Evolutionary conservation across 2,329 filamentous ascomycete genomes (phyloP), one percentile per base, ranked within the genome.

Genomic region (Helotiales sp.): DNA sequence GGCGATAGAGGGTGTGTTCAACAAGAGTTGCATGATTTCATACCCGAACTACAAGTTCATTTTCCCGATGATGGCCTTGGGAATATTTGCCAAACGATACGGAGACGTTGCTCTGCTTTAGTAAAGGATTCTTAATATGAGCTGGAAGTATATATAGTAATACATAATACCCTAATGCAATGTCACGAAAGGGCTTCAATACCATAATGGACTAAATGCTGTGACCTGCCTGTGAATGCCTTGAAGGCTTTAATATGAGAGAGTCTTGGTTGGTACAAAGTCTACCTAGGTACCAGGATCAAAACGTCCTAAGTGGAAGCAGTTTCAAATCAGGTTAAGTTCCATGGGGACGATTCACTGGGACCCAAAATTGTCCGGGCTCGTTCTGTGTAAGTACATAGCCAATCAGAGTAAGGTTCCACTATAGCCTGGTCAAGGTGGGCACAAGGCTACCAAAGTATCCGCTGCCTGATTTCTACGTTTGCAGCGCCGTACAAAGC

Each of bases 41-140:
- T 99, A 99, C 71, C 93, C 93, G 42, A 99, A 99, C 79, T 99
- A 99, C 80, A 99, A 98, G 78, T 95, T 96, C 73, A 90, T 89
- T 58, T 99, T 97, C 75, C 87, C 93, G 1, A 89, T 98, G 71
- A 96, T 96, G 76, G 95, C 95, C 1, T 74, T 99, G 63, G 95
- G 95, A 5, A 88, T 97, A 84, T 99, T 64, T 56, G 65, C 68
- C 2, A 69, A 65, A 54, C 58, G 58, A 38, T 71, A 67, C 66
- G 69, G 68, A 8, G 64, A 71, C 57, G 34, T 58, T 12, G 58
- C 46, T 19, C 57, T 71, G 38, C 19, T 59, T 12, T 69, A 52
- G 58, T 27, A 44, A 12, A 13, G 19, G 40, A 24, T 9, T 3
- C 3, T 13, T 19, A 24, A 15, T 8, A 44, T 44, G 22, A 25